Percentiles rank a stretch among this genome's conserved stretches.
These are phyloP conservation scores for Rhodotorula sp. DNA, from an alignment of 1,284 basidiomycete genomes.

Conservation along the genomic window DNA sequence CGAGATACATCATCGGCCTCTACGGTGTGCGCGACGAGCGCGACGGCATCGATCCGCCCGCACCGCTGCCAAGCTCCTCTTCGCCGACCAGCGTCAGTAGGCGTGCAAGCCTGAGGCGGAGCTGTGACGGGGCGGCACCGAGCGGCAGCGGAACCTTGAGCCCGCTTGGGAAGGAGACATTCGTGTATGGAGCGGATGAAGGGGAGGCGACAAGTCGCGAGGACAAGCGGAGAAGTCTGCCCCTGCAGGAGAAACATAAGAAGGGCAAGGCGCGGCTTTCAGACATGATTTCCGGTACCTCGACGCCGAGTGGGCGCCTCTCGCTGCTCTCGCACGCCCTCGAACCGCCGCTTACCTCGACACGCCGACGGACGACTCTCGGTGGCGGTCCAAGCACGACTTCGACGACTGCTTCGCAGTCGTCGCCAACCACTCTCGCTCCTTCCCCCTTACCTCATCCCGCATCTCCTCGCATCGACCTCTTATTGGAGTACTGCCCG, in stretches of 20 bases:
- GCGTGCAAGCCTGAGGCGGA: neutral
- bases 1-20: conserved; percentile 17
- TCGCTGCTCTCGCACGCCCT: conserved; percentile 19
- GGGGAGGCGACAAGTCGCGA: too few species aligned
- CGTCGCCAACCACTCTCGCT: neutral
- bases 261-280: neutral
- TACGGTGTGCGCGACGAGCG: conserved; percentile 39
- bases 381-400: neutral
- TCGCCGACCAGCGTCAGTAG: neutral
- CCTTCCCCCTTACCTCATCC: conserved; percentile 10
- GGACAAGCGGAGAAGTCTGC: too few species aligned
- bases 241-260: too few species aligned
- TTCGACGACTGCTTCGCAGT: neutral
- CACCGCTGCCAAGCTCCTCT: neutral
- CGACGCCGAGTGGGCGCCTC: neutral
- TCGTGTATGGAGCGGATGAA: too few species aligned
- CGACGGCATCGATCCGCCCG: conserved; percentile 31
- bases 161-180: neutral
- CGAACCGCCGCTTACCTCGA: conserved; percentile 23
- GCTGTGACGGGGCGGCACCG: neutral
- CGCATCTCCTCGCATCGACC: conserved; percentile 43
- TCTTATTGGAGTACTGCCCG: conserved; percentile 52
- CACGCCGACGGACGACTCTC: conserved; percentile 1
- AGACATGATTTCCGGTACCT: neutral
- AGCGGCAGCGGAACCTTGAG: too few species aligned